A percentile compares a stretch with the other conserved stretches of the same genome.
These are phyloP conservation scores for Lathyrus oleraceus DNA, from an alignment of 306 rosid species.

Conservation along the genomic window DNA sequence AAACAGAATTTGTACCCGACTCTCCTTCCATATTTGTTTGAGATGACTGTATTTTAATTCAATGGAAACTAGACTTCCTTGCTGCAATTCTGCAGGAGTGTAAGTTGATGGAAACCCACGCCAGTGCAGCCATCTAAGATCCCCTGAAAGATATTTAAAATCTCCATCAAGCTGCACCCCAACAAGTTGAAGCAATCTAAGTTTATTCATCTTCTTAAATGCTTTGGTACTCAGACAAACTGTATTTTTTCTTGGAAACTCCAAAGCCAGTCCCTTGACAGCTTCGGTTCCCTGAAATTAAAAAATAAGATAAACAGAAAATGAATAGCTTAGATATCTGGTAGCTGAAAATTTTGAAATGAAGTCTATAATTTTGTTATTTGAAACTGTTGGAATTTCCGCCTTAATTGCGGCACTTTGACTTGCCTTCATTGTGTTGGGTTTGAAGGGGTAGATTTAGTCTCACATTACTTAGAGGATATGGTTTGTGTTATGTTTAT, in stretches of 20 bases:
- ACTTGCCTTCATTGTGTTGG: too few species aligned
- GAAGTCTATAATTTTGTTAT: too few species aligned
- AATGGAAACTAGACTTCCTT: constrained; percentile 1
- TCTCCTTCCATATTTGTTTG: background rate
- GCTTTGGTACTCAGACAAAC: background rate
- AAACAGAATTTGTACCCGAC: background rate
- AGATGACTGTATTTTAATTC: constrained; percentile 24
- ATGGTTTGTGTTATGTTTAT: too few species aligned
- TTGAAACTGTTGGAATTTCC: too few species aligned
- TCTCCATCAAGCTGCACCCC: background rate
- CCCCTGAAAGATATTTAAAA: background rate
- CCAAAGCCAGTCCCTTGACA: constrained; percentile 27
- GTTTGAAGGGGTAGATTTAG: too few species aligned
- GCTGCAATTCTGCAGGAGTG: background rate
- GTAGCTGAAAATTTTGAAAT: too few species aligned
- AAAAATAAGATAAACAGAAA: background rate
- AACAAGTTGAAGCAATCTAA: constrained; percentile 26
- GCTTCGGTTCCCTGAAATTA: constrained; percentile 17
- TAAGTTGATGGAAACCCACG: constrained; percentile 1
- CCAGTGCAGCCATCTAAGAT: constrained; percentile 18
- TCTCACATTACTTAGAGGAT: too few species aligned
- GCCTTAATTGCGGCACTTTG: too few species aligned
- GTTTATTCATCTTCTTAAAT: constrained; percentile 21
- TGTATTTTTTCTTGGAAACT: background rate
- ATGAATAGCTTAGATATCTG: background rate